Evolutionary conservation across 768 basidiomycete genomes (phyloP), one percentile per base, ranked within the genome.

Genomic region (Trametes elegans): DNA sequence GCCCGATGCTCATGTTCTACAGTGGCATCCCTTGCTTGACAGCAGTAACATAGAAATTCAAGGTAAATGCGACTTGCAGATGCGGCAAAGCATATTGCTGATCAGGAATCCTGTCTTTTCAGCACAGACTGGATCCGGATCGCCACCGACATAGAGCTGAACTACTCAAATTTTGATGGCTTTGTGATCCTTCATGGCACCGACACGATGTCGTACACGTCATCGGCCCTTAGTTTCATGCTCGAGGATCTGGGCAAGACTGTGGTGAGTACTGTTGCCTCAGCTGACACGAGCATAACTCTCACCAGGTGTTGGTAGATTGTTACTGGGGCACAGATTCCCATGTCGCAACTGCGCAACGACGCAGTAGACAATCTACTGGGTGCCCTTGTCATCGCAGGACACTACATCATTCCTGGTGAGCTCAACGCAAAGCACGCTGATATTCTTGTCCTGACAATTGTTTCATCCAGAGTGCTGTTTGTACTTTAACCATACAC

Each of bases 291-390:
- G 36, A n/a, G 7, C 41, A 21, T 7, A n/a, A 11, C 11, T 16
- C 42, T 28, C 38, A 34, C 19, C 26, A 49, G 43, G 5, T 24
- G 13, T 16, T 48, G n/a, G 10, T 46, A 93, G 91, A 92, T 96
- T 54, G 62, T 95, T 27, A 96, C 92, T 1, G 95, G 94, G 11
- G 93, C 94, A 0, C 95, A 97, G 73, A 96, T 98, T 31, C 92
- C 95, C 13, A 74, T 94, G 29, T 93, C 90, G 2, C 88, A 93
- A 65, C 74, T 95, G 41, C 81, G 93, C n/a, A 97, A 95, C 62
- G 94, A 98, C 68, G 93, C 93, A 7, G 85, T 93, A 5, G 95
- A 96, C 62, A 98, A 97, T 67, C 73, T 97, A 9, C 83, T 97
- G 67, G 93, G 92, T 7, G 89, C 92, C 3, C 73, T 98, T 29